Base-by-base conservation (phyloP, 73 alveolate species). In the Chromera velia region DNA sequence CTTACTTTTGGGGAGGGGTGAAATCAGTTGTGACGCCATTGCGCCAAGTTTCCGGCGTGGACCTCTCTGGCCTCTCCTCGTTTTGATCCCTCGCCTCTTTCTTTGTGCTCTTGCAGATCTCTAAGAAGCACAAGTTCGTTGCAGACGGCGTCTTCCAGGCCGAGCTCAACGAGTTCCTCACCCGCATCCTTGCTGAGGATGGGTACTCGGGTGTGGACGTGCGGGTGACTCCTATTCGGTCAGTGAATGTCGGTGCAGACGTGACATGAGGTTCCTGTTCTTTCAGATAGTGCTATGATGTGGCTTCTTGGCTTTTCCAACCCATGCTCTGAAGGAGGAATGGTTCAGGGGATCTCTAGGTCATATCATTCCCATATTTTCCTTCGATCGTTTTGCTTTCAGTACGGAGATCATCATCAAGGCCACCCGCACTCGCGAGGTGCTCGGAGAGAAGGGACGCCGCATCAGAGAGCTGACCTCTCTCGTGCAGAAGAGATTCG, bases 201-300 rank as follows among this genome's bases (percentile, higher is more conserved):
- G 99, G 99, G 69, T 94, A 91, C 77, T 94, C 97, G 68, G 99
- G 99, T 32, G 94, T 94, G 32, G 99, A 94, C 83, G 97, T 94
- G 62, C 91, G 93, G 75, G 95, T 92, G 83, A 93, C 99, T 70
- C 88, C 93, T 71, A 92, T 92, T 82, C 86, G 92, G 55, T 40
- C 4, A n/a, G n/a, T n/a, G n/a, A n/a, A n/a, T n/a, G n/a, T n/a
- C n/a, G n/a, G n/a, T n/a, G n/a, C n/a, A n/a, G n/a, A n/a, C n/a
- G n/a, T n/a, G n/a, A n/a, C n/a, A n/a, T n/a, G n/a, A n/a, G n/a
- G n/a, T n/a, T n/a, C n/a, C n/a, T n/a, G n/a, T n/a, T n/a, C n/a
- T n/a, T n/a, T n/a, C n/a, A n/a, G n/a, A n/a, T n/a, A n/a, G n/a
- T n/a, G n/a, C n/a, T n/a, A n/a, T n/a, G n/a, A n/a, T n/a, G n/a